A percentile compares a stretch with the other conserved stretches of the same genome.
phyloP scores from a whole-genome alignment of 2,329 filamentous ascomycete genomes.

The Metarhizium rileyi region DNA sequence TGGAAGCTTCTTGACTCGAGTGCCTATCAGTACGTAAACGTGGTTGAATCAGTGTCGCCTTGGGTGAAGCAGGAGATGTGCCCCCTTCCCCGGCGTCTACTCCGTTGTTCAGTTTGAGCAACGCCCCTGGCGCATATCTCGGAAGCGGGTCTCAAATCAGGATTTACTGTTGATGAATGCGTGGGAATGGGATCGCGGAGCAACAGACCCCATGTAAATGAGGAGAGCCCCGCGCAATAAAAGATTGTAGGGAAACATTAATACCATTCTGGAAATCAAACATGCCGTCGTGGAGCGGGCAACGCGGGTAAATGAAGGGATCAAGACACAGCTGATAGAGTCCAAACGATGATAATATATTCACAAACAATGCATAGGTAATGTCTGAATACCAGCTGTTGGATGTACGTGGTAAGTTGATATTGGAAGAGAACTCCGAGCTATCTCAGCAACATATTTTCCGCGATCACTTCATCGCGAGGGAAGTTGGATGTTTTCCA shows the following conservation, averaged over 20 bases:
- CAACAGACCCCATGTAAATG: not conserved
- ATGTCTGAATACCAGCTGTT: not conserved
- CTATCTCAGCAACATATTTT: conserved; percentile 21
- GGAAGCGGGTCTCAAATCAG: not conserved
- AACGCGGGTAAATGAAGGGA: not conserved
- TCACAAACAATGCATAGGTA: no score
- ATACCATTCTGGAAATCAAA: not conserved
- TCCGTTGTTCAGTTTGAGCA: not conserved
- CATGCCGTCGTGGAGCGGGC: not conserved
- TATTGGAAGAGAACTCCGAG: not conserved
- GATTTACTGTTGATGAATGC: not conserved
- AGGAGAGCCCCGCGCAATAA: not conserved
- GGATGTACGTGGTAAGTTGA: not conserved
- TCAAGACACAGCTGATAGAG: not conserved
- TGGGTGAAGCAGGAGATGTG: not conserved
- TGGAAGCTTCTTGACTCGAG: not conserved
- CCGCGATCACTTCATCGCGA: conserved; percentile 32
- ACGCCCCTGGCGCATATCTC: not conserved
- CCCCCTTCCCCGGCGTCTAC: not conserved
- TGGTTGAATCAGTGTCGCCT: not conserved
- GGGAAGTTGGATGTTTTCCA: conserved; percentile 62
- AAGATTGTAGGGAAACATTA: not conserved
- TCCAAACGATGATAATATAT: not conserved
- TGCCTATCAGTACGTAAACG: not conserved
- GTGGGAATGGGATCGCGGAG: not conserved